Evolutionary conservation across 208 protist species (phyloP).

Genomic region (Wallacemonas collosoma): DNA sequence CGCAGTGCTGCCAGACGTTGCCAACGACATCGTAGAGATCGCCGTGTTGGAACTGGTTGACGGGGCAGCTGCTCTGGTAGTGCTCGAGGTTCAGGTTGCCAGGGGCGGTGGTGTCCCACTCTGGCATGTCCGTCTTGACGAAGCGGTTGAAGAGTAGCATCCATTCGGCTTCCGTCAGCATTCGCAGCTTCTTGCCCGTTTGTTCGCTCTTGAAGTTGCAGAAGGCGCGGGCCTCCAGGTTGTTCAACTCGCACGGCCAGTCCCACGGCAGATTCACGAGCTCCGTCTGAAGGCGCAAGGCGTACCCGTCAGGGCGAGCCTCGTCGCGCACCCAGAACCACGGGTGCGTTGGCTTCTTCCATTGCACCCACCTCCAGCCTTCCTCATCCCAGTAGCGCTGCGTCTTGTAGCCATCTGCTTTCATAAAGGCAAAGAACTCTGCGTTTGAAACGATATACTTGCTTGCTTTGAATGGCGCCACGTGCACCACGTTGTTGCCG

Average conservation of each 20-base stretch:
- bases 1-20: slow-evolving; percentile 96
- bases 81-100: slow-evolving; percentile 90
- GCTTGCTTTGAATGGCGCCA: slow-evolving; percentile 92
- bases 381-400: slow-evolving; percentile 95
- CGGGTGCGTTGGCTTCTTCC: slow-evolving; percentile 89
- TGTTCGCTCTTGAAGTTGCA: slow-evolving; percentile 92
- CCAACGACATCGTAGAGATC: slow-evolving; percentile 93
- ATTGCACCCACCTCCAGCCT: slow-evolving; percentile 96
- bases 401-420: slow-evolving; percentile 90
- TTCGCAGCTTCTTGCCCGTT: slow-evolving; percentile 72
- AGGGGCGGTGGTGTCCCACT: slow-evolving; percentile 68
- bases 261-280: slow-evolving; percentile 94
- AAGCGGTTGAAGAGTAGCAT: slow-evolving; percentile 83
- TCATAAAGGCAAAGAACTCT: slow-evolving; percentile 94
- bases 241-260: slow-evolving; percentile 96
- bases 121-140: slow-evolving; percentile 73
- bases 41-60: slow-evolving; percentile 84
- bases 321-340: slow-evolving; percentile 94
- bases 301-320: slow-evolving; percentile 70
- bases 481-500: slow-evolving; percentile 68
- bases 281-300: slow-evolving; percentile 90
- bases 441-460: slow-evolving; percentile 96
- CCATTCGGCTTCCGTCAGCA: slow-evolving; percentile 93
- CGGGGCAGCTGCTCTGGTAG: slow-evolving; percentile 83
- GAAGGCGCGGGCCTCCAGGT: slow-evolving; percentile 95